Percentiles rank a stretch among this genome's conserved stretches.
Evolutionary conservation across 148 eudicot genomes (phyloP).

Genomic region (Chenopodium quinoa): DNA sequence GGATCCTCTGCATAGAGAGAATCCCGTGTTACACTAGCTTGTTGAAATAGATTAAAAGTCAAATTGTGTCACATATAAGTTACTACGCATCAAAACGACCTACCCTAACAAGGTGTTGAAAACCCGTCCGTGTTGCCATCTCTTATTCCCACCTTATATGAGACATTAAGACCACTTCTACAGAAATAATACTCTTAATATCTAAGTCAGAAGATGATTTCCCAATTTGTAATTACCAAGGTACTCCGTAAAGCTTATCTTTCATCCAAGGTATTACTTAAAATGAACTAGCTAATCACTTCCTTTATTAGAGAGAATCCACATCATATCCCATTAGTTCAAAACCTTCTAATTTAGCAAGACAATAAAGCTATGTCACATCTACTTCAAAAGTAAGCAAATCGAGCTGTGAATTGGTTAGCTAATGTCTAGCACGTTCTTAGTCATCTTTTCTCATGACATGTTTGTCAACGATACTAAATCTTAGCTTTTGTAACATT

Average conservation of each 20-base stretch:
- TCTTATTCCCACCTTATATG: no score
- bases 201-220: neutral
- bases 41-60: no score
- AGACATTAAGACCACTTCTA: no score
- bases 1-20: no score
- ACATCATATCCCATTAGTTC: neutral
- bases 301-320: neutral
- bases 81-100: no score
- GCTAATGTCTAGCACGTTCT: neutral
- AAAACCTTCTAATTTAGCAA: neutral
- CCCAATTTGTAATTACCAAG: neutral
- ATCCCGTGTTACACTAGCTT: neutral
- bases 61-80: no score
- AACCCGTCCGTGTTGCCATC: no score
- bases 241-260: neutral
- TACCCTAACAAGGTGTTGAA: no score
- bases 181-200: no score
- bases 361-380: neutral
- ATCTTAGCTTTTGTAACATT: neutral
- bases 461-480: neutral
- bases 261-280: neutral
- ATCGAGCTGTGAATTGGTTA: neutral
- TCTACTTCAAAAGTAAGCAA: neutral
- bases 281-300: neutral
- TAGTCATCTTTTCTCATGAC: no score